Percentiles rank a stretch among this genome's conserved stretches.
Evolutionary conservation across 805 yeast species (phyloP).

Genomic region (Nakazawaea peltata): DNA sequence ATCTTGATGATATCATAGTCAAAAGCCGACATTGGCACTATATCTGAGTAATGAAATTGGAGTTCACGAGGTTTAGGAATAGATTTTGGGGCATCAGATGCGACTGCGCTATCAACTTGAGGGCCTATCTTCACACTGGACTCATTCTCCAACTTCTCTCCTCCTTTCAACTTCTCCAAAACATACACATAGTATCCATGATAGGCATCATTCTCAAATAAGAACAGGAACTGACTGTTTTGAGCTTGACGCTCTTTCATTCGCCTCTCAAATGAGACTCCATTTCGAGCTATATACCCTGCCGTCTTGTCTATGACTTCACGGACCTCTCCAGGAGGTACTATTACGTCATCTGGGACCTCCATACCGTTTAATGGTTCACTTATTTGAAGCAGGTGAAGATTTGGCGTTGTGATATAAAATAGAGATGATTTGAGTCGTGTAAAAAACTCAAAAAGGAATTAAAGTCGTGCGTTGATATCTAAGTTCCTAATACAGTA

Average conservation of each 20-base stretch:
- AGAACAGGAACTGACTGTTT: slow-evolving; percentile 55
- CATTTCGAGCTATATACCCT: slow-evolving; percentile 61
- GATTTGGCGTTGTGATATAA: no score
- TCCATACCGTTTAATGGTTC: not conserved
- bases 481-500: no score
- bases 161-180: slow-evolving; percentile 25
- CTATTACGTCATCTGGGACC: slow-evolving; percentile 31
- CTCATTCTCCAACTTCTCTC: slow-evolving; percentile 14
- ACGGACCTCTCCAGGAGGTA: slow-evolving; percentile 46
- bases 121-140: not conserved
- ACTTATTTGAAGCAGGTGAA: no score
- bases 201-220: slow-evolving; percentile 45
- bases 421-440: no score
- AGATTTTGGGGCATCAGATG: not conserved
- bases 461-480: no score
- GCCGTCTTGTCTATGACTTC: slow-evolving; percentile 65
- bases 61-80: slow-evolving; percentile 17
- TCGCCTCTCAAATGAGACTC: slow-evolving; percentile 53
- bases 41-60: slow-evolving; percentile 21
- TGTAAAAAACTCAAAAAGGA: no score
- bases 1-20: slow-evolving; percentile 66
- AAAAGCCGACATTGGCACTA: slow-evolving; percentile 38
- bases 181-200: slow-evolving; percentile 49
- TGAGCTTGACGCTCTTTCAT: slow-evolving; percentile 37
- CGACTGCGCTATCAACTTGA: slow-evolving; percentile 9